Base-by-base conservation (phyloP, 306 rosid genomes). In the Fagus crenata region DNA sequence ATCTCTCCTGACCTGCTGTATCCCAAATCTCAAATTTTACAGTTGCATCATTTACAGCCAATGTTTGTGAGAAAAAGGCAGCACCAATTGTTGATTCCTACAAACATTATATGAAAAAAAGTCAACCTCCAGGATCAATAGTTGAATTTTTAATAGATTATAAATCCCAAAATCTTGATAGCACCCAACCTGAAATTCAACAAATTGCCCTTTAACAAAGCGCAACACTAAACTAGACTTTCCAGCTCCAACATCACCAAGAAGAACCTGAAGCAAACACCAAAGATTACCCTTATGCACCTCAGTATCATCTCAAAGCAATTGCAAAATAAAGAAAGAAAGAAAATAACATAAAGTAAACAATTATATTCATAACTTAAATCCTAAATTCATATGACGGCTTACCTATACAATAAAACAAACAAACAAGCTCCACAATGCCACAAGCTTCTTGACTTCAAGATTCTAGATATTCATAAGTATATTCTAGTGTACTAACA, bases 161-260 rank as follows among this genome's bases (percentile, higher is more conserved):
- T 42, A 13, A 22, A 64, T 35, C 69, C 41, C 71, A 83, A 18
- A 22, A 42, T 22, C 8, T 69, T 28, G 7, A 37, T 13, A 74
- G 37, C 12, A 65, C n/a, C 83, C 41, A 81, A 87, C 91, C 91
- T 87, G 91, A 74, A 87, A 87, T 60, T 87, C 91, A 54, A 87
- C 40, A 32, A 85, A 87, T 63, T 87, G 91, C 56, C 89, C 89
- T 76, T 87, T 87, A n/a, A 85, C 91, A 75, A 87, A 87, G 41
- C 91, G 91, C 82, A 87, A 83, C 40, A 87, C 91, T 46, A 87
- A 78, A 78, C 91, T 87, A 11, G 91, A 87, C 82, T 87, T 87
- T 53, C 91, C 91, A 49, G 91, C 91, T 77, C 91, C 91, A 74
- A 85, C 91, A 79, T 87, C 91, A 51, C 91, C 91, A 75, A 87